phyloP scores from a whole-genome alignment of 2,329 filamentous ascomycete species.

The Aureobasidium sp. region DNA sequence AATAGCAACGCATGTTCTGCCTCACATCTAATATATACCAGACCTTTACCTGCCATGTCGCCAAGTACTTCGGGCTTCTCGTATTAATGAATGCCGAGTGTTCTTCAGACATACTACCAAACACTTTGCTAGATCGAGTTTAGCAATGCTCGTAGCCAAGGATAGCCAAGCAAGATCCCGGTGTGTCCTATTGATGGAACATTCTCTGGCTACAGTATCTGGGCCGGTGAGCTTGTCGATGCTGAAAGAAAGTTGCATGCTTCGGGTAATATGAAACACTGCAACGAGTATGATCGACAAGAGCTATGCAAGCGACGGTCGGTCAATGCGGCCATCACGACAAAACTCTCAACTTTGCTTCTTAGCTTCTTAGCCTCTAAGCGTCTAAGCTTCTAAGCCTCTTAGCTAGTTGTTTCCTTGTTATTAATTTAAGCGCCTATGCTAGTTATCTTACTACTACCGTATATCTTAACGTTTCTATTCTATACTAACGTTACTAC shows the following conservation, averaged over 20 bases:
- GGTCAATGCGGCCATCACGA: too few relatives aligned
- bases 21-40: neutral
- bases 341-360: too few relatives aligned
- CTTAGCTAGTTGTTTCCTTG: too few relatives aligned
- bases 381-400: too few relatives aligned
- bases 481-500: neutral
- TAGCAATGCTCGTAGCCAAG: neutral
- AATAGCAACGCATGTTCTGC: neutral
- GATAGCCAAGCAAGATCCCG: neutral
- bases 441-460: too few relatives aligned
- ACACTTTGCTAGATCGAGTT: neutral
- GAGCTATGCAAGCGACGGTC: neutral
- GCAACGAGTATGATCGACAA: slow-evolving; percentile 8
- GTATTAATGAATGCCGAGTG: neutral
- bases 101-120: neutral
- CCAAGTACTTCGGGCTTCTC: neutral
- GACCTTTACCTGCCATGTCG: neutral
- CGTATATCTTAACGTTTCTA: too few relatives aligned
- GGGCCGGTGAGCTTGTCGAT: neutral
- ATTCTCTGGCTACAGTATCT: neutral
- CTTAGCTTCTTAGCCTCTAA: too few relatives aligned
- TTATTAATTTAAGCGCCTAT: too few relatives aligned
- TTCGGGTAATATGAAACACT: neutral
- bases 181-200: neutral
- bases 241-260: neutral